Conservation (phyloP, 1,139 yeast genomes). For the Suhomyces chickasaworum region DNA sequence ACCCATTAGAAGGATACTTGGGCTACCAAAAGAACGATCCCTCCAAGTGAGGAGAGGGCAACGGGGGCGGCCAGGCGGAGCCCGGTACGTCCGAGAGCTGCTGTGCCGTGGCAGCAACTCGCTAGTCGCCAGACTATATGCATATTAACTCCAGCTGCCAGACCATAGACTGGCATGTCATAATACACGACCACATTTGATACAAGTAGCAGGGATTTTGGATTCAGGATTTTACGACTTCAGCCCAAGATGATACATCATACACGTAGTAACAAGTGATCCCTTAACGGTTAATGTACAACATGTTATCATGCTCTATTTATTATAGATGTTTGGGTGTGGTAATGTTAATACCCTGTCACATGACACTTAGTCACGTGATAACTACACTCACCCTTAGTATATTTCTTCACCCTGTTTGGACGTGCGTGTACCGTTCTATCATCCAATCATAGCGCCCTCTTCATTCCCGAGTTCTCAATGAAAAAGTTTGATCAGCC, state of each 20-base stretch:
- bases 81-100: slow-evolving; percentile 3
- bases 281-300: too few species aligned
- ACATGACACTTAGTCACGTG: slow-evolving; percentile 2
- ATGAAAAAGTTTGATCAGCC: slow-evolving; percentile 16
- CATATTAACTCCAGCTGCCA: slow-evolving; percentile 10
- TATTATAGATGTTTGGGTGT: too few species aligned
- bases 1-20: slow-evolving; percentile 69
- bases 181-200: slow-evolving; percentile 7
- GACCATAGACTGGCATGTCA: slow-evolving; percentile 10
- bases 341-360: too few species aligned
- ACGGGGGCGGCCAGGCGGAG: slow-evolving; percentile 7
- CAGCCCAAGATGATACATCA: too few species aligned
- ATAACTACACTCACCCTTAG: too few species aligned
- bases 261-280: too few species aligned
- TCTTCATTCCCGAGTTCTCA: slow-evolving; percentile 13
- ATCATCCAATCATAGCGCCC: slow-evolving; percentile 17
- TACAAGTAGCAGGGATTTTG: too few species aligned
- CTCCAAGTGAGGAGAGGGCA: slow-evolving; percentile 48
- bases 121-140: slow-evolving; percentile 11
- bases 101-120: slow-evolving; percentile 3
- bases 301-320: too few species aligned
- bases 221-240: too few species aligned
- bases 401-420: too few species aligned
- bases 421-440: slow-evolving; percentile 8
- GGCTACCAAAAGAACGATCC: slow-evolving; percentile 89